phyloP scores from a whole-genome alignment of 164 flowering plant genomes.

The Kingdonia uniflora region DNA sequence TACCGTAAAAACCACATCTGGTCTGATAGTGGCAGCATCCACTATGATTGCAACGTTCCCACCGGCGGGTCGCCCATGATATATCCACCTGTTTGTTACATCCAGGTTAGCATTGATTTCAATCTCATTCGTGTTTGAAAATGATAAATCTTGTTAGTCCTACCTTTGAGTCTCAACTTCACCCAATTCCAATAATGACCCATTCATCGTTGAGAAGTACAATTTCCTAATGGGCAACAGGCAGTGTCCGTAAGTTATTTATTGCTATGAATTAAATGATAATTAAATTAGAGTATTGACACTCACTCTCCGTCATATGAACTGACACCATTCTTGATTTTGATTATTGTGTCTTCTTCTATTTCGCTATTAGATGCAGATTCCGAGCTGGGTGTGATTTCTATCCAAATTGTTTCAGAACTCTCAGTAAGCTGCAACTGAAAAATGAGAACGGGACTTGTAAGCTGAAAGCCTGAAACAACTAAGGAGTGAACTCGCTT shows the following conservation, averaged over 20 bases:
- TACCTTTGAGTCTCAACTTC: conserved; percentile 51
- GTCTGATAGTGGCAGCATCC: conserved; percentile 40
- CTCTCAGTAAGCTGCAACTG: conserved; percentile 60
- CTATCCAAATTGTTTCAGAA: conserved; percentile 62
- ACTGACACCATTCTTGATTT: conserved; percentile 48
- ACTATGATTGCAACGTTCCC: conserved; percentile 72
- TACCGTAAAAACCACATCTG: conserved; percentile 52
- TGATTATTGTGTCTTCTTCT: conserved; percentile 23
- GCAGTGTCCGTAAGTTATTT: no score
- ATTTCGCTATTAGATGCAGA: conserved; percentile 18
- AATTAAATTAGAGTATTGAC: no score
- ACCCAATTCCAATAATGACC: conserved; percentile 52
- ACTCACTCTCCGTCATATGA: conserved; percentile 64
- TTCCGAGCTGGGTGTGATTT: conserved; percentile 23
- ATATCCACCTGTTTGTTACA: conserved; percentile 46
- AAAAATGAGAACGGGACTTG: conserved; percentile 3
- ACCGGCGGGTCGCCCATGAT: conserved; percentile 72
- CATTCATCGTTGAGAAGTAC: conserved; percentile 54
- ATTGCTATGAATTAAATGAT: no score
- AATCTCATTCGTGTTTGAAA: no score
- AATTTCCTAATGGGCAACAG: conserved; percentile 35
- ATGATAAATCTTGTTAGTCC: conserved; percentile 1
- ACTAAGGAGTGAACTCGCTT: no score
- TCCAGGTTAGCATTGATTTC: conserved; percentile 4
- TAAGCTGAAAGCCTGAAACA: no score